Evolutionary conservation across 2,329 filamentous ascomycete species (phyloP).

Genomic region (Aureobasidium sp.): DNA sequence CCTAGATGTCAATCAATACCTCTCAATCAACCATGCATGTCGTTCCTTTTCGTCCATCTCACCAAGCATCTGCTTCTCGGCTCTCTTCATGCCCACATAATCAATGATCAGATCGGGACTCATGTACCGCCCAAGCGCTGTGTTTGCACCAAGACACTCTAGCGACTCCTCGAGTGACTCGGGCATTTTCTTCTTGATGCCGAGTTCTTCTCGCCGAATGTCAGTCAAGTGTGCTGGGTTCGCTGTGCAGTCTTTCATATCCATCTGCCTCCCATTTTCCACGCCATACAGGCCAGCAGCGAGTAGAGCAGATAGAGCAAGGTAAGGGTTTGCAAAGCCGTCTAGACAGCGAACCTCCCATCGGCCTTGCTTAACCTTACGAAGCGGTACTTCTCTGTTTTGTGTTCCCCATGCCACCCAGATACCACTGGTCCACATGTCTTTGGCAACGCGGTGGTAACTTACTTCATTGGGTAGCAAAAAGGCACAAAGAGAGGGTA

Average conservation of each 20-base stretch:
- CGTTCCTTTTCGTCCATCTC: slow-evolving; percentile 44
- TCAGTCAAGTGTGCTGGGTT: slow-evolving; percentile 46
- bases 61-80: slow-evolving; percentile 47
- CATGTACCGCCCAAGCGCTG: slow-evolving; percentile 41
- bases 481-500: slow-evolving; percentile 62
- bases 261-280: slow-evolving; percentile 35
- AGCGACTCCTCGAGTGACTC: slow-evolving; percentile 50
- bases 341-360: slow-evolving; percentile 79
- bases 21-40: slow-evolving; percentile 56
- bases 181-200: slow-evolving; percentile 51
- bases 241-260: slow-evolving; percentile 46
- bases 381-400: slow-evolving; percentile 68
- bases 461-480: slow-evolving; percentile 58
- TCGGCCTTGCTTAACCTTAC: slow-evolving; percentile 58
- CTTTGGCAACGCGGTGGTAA: slow-evolving; percentile 61
- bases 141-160: slow-evolving; percentile 43
- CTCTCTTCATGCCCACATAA: slow-evolving; percentile 54
- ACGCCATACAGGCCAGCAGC: slow-evolving; percentile 55
- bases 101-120: slow-evolving; percentile 47
- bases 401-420: slow-evolving; percentile 78
- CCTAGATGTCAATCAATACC: slow-evolving; percentile 46
- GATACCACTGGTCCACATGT: slow-evolving; percentile 70
- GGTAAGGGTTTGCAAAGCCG: slow-evolving; percentile 70
- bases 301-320: slow-evolving; percentile 58
- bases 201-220: slow-evolving; percentile 44